Conservation (phyloP, 768 basidiomycete genomes). For the Mycena galopus region DNA sequence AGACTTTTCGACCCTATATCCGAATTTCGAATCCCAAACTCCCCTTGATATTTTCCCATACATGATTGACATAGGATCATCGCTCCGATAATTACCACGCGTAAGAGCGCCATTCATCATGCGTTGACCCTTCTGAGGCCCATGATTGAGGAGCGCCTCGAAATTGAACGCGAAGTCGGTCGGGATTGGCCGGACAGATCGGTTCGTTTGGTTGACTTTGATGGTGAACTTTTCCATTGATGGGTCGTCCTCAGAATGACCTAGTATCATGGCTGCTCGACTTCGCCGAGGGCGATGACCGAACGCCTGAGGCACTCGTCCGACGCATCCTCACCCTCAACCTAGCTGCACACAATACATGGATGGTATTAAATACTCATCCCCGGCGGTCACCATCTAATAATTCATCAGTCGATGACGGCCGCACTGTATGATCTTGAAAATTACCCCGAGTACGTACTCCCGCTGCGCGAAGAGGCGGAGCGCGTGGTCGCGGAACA, state of each 20-base stretch:
- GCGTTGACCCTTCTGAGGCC: neutral
- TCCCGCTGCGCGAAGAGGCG: neutral
- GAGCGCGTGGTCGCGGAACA: neutral
- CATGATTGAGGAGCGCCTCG: neutral
- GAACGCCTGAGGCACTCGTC: neutral
- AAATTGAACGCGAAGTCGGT: neutral
- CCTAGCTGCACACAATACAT: neutral
- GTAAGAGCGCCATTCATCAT: neutral
- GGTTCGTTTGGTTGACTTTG: neutral
- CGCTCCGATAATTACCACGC: neutral
- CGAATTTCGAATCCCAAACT: too few relatives aligned
- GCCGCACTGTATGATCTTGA: neutral
- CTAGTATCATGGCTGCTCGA: neutral
- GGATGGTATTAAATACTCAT: neutral
- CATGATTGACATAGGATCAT: neutral
- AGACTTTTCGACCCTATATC: too few relatives aligned
- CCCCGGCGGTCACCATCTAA: neutral
- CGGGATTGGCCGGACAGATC: neutral
- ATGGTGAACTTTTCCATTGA: neutral
- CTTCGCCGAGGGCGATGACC: neutral
- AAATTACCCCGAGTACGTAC: neutral
- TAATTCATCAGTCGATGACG: neutral
- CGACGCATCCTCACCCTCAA: neutral
- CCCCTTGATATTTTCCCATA: neutral
- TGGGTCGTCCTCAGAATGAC: neutral